These are phyloP conservation scores for Colletotrichum sansevieriae DNA, from an alignment of 2,329 filamentous ascomycete genomes.

Conservation along the genomic window DNA sequence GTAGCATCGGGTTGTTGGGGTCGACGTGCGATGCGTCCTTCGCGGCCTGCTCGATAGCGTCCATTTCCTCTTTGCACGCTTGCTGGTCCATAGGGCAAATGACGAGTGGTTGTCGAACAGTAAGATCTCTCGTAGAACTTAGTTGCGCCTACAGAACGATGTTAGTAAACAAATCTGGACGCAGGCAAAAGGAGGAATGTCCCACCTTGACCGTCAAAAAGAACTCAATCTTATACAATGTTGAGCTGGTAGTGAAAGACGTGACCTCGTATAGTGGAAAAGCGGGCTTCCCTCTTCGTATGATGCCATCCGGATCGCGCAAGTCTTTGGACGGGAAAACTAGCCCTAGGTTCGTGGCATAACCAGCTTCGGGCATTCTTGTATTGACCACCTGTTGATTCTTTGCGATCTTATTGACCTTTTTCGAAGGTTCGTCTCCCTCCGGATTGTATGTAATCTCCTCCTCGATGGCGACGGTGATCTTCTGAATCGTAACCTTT, in stretches of 20 bases:
- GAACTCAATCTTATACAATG: constrained; percentile 98
- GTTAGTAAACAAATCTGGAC: constrained; percentile 39
- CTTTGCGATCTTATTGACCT: constrained; percentile 87
- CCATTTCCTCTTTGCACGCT: constrained; percentile 98
- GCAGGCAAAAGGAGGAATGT: constrained; percentile 5
- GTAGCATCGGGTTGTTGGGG: constrained; percentile 92
- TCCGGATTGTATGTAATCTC: constrained; percentile 99
- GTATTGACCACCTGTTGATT: constrained; percentile 84
- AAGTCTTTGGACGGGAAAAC: constrained; percentile 92
- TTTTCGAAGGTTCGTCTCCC: constrained; percentile 93
- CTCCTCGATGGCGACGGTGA: constrained; percentile 94
- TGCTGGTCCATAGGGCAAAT: constrained; percentile 96
- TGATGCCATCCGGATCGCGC: constrained; percentile 86
- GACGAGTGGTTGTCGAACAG: constrained; percentile 90
- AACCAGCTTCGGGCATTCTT: constrained; percentile 90
- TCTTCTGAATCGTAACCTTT: constrained; percentile 92
- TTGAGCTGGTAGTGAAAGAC: constrained; percentile 94
- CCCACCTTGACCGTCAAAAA: constrained; percentile 92
- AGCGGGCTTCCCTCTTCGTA: constrained; percentile 85
- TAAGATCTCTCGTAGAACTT: constrained; percentile 88
- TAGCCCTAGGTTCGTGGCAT: constrained; percentile 91
- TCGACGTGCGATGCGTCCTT: constrained; percentile 92
- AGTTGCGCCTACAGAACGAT: constrained; percentile 77
- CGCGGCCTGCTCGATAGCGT: constrained; percentile 95
- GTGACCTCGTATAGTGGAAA: constrained; percentile 91